phyloP scores from a whole-genome alignment of 768 basidiomycete genomes.

The Hypsizygus marmoreus region DNA sequence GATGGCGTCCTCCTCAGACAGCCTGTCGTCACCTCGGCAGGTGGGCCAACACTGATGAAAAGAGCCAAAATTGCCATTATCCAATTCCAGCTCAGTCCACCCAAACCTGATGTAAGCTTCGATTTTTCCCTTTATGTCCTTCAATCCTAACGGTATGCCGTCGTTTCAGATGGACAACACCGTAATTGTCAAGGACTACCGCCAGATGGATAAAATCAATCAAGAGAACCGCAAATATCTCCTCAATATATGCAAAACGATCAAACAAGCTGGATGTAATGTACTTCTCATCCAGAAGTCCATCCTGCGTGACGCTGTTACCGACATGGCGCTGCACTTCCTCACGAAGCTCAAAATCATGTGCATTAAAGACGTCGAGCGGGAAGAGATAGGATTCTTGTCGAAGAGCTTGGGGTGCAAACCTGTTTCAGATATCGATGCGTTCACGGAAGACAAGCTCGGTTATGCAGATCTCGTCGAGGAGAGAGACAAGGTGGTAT shows the following conservation, averaged over 20 bases:
- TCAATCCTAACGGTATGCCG: slow-evolving; percentile 16
- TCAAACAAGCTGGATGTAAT: slow-evolving; percentile 99
- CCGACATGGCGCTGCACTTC: slow-evolving; percentile 96
- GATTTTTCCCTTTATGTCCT: slow-evolving; percentile 2
- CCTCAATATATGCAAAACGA: slow-evolving; percentile 97
- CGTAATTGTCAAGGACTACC: slow-evolving; percentile 98
- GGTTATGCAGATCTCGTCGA: slow-evolving; percentile 98
- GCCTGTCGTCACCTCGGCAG: slow-evolving; percentile 85
- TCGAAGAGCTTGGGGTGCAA: slow-evolving; percentile 94
- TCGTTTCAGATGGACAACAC: slow-evolving; percentile 97
- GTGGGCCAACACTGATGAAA: slow-evolving; percentile 93
- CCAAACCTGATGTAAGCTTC: slow-evolving; percentile 91
- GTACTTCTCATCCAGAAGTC: slow-evolving; percentile 99
- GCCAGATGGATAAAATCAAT: slow-evolving; percentile 99
- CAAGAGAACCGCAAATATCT: slow-evolving; percentile 99
- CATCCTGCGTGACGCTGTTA: slow-evolving; percentile 98
- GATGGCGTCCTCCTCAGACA: slow-evolving; percentile 98
- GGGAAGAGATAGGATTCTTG: slow-evolving; percentile 98
- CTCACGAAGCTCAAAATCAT: slow-evolving; percentile 96
- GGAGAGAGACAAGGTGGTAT: slow-evolving; percentile 93
- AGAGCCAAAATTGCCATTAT: slow-evolving; percentile 98
- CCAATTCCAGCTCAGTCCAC: slow-evolving; percentile 97
- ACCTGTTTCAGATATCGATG: slow-evolving; percentile 96
- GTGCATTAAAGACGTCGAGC: slow-evolving; percentile 95
- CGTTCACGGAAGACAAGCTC: slow-evolving; percentile 96